A percentile compares a stretch with the other conserved stretches of the same genome.
These are phyloP conservation scores for Anisodus acutangulus DNA, from an alignment of 257 asterid species.

Conservation along the genomic window DNA sequence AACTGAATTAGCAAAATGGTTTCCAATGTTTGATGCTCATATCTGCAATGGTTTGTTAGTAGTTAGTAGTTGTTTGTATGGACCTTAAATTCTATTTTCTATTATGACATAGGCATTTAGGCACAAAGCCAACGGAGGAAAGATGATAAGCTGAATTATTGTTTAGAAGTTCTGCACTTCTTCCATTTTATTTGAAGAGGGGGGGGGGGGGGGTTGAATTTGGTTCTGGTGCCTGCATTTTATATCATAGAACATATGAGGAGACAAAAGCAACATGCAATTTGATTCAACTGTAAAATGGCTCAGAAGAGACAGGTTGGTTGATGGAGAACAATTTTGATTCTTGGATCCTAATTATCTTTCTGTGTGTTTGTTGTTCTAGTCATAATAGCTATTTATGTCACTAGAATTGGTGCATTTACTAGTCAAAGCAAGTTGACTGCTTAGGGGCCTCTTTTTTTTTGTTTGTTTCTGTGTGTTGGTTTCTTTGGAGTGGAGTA, in stretches of 20 bases:
- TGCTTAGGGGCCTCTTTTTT: not conserved
- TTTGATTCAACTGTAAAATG: not conserved
- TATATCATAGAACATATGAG: not conserved
- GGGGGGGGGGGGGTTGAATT: not conserved
- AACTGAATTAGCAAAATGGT: not conserved
- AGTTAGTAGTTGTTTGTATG: not conserved
- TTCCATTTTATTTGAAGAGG: not conserved
- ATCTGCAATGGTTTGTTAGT: not conserved
- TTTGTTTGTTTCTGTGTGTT: not conserved
- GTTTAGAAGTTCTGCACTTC: not conserved
- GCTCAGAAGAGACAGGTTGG: not conserved
- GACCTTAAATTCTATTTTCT: not conserved
- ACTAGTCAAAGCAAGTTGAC: slow-evolving; percentile 16
- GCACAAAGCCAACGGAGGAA: not conserved
- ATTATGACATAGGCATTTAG: not conserved
- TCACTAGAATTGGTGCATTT: slow-evolving; percentile 5
- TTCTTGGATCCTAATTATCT: not conserved
- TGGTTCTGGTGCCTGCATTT: not conserved
- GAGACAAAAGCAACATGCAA: not conserved
- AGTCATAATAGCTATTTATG: not conserved
- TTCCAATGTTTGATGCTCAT: not conserved
- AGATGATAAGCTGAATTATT: not conserved
- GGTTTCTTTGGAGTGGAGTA: not conserved
- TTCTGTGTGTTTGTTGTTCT: not conserved
- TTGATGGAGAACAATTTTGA: not conserved